phyloP scores from a whole-genome alignment of 768 basidiomycete species.

The Cystobasidium tubakii region DNA sequence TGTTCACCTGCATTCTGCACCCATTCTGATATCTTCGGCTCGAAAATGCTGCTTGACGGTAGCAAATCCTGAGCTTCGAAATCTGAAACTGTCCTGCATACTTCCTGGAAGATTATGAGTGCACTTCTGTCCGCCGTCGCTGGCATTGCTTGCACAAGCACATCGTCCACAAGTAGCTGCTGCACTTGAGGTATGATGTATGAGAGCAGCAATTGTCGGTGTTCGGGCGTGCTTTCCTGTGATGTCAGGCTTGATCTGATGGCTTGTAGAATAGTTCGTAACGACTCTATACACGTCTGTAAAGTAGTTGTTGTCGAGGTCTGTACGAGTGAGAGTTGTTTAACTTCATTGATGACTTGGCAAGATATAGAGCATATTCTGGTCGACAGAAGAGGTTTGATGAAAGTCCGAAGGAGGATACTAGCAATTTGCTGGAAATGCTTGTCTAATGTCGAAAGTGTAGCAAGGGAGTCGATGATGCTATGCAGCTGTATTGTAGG shows the following conservation, averaged over 20 bases:
- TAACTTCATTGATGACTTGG: background rate
- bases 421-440: slow-evolving; percentile 7
- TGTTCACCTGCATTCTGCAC: slow-evolving; percentile 13
- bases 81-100: background rate
- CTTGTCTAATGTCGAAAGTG: background rate
- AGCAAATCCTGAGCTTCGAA: slow-evolving; percentile 14
- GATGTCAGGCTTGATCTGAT: background rate
- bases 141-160: background rate
- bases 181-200: background rate
- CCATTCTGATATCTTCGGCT: slow-evolving; percentile 8
- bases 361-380: background rate
- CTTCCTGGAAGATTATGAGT: background rate
- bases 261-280: background rate
- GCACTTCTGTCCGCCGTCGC: background rate
- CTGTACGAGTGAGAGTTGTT: background rate
- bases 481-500: background rate
- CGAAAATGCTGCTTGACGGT: background rate
- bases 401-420: background rate
- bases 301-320: background rate
- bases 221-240: background rate
- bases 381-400: background rate
- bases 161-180: background rate
- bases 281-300: background rate
- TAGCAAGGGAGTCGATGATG: background rate
- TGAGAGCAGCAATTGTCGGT: background rate